Conservation (phyloP, 2,329 filamentous ascomycete species). For the Lecanicillium sp. region DNA sequence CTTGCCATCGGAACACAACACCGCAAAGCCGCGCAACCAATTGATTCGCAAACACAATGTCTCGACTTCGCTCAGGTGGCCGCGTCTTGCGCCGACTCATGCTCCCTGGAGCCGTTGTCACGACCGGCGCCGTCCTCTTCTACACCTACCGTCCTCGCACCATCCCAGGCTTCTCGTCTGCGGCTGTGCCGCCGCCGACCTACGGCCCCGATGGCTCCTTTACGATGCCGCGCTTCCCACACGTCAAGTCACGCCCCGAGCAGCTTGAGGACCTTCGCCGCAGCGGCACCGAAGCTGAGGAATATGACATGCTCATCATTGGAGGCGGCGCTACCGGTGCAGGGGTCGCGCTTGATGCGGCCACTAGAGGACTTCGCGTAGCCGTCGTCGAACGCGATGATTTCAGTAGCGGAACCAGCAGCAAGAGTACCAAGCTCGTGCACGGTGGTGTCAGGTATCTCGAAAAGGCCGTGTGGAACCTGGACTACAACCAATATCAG, state of each 20-base stretch:
- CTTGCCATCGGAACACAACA: too few species aligned
- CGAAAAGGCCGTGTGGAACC: conserved; percentile 68
- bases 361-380: conserved; percentile 62
- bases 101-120: conserved; percentile 32
- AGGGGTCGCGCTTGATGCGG: conserved; percentile 65
- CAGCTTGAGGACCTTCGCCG: conserved; percentile 55
- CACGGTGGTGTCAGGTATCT: conserved; percentile 69
- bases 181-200: conserved; percentile 62
- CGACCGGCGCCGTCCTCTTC: conserved; percentile 36
- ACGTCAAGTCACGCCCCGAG: conserved; percentile 52
- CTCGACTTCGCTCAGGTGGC: too few species aligned
- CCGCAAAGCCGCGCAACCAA: too few species aligned
- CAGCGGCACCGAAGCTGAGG: conserved; percentile 28
- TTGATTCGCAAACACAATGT: too few species aligned
- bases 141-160: conserved; percentile 61
- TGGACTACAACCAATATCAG: conserved; percentile 66
- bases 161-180: conserved; percentile 61
- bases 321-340: conserved; percentile 65
- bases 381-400: conserved; percentile 67
- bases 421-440: conserved; percentile 71
- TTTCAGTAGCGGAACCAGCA: conserved; percentile 66
- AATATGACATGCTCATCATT: conserved; percentile 64
- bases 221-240: conserved; percentile 58
- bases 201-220: conserved; percentile 63
- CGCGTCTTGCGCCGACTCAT: conserved; percentile 33